Conservation (phyloP, 257 asterid genomes). For the Penstemon newberryi region DNA sequence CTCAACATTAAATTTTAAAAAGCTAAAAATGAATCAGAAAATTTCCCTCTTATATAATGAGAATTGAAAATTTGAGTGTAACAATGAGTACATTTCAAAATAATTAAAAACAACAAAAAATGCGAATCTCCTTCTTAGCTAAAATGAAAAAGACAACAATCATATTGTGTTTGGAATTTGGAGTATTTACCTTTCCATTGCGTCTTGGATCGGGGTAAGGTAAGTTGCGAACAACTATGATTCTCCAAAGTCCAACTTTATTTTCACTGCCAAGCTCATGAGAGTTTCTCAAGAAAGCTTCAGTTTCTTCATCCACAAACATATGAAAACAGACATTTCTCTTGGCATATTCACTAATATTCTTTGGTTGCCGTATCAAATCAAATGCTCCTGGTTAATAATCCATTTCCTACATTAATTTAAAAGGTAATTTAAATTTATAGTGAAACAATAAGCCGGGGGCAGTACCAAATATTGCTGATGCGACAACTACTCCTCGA, state of each 20-base stretch:
- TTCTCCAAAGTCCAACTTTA: conserved; percentile 83
- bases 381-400: conserved; percentile 82
- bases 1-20: no score
- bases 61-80: no score
- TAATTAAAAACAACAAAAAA: no score
- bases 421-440: conserved; percentile 17
- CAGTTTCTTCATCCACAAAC: conserved; percentile 85
- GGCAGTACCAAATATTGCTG: conserved; percentile 83
- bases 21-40: no score
- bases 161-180: background rate
- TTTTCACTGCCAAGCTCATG: conserved; percentile 60
- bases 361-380: conserved; percentile 80
- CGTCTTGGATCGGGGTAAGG: conserved; percentile 95
- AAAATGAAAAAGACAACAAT: background rate
- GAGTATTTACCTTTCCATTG: conserved; percentile 78
- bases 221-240: conserved; percentile 68
- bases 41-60: no score
- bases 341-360: conserved; percentile 69
- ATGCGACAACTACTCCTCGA: conserved; percentile 82
- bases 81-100: no score
- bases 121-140: no score
- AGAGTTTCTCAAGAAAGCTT: conserved; percentile 54
- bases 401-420: conserved; percentile 32
- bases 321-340: conserved; percentile 72
- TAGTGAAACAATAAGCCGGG: conserved; percentile 8